Conservation (phyloP, 2,329 filamentous ascomycete genomes). For the Trichoderma pleuroti region DNA sequence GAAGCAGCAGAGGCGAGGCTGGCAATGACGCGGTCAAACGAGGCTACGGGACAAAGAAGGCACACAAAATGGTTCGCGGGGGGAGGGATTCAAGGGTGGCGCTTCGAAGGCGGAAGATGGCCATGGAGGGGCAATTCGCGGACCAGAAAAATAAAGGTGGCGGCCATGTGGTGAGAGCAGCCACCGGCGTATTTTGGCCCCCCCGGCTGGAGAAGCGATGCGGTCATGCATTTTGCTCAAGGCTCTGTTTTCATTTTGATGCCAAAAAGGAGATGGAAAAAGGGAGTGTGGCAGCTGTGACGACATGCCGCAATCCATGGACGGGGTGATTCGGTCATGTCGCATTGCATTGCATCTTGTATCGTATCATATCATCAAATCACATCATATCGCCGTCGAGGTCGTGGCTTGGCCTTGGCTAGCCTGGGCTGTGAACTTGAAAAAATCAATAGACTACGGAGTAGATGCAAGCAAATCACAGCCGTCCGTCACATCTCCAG, state of each 20-base stretch:
- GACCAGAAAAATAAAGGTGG: conserved; percentile 12
- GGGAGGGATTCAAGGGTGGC: neutral
- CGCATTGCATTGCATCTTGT: neutral
- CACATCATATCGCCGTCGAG: neutral
- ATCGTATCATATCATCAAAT: neutral
- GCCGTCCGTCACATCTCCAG: neutral
- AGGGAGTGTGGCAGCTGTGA: neutral
- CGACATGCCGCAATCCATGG: neutral
- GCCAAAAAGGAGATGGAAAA: neutral
- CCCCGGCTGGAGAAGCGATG: neutral
- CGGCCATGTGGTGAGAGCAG: neutral
- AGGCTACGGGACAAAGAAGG: neutral
- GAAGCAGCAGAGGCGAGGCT: conserved; percentile 1
- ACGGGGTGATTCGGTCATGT: neutral
- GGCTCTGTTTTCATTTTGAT: neutral
- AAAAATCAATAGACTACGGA: neutral
- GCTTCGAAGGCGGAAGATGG: neutral
- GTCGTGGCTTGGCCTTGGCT: neutral
- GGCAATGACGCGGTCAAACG: neutral
- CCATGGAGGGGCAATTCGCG: conserved; percentile 19
- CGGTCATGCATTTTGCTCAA: neutral
- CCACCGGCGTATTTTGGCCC: neutral
- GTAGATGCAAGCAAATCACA: neutral
- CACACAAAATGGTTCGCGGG: neutral
- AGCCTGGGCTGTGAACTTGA: neutral